Base-by-base conservation (phyloP, 1,284 basidiomycete species). In the Gyrodon tennesseensis region DNA sequence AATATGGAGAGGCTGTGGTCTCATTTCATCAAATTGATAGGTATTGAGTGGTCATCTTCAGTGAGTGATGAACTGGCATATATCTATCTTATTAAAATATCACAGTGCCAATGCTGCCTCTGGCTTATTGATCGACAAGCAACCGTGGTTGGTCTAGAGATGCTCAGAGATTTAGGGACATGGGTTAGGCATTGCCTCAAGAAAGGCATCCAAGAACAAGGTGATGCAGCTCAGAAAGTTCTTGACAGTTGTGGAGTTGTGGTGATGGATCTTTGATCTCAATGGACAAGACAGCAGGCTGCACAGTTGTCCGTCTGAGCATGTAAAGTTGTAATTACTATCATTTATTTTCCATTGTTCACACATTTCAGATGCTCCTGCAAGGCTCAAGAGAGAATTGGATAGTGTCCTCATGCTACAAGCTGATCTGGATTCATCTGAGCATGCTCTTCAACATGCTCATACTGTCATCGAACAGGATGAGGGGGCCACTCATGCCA, bases 371-470 rank as follows among this genome's bases (percentile, higher is more conserved):
- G 79, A 79, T 71, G 74, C 77, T 4, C 78, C 77, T 3, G 67
- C 65, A 1, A 68, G 72, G 0, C 63, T 80, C 1, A 77, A 76
- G 31, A 76, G 74, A 44, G 77, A 80, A 53, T 67, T 81, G 0
- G 77, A 78, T 49, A 71, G 71, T 2, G 72, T 80, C 0, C 64
- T 81, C 0, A 58, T 34, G 0, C 68, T 81, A 0, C 79, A 81
- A 60, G 69, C 69, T 0, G 73, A 81, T 12, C 63, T 81, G 1
- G 76, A 80, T 11, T 31, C 56, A 1, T 64, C 77, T 0, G 70
- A 79, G 3, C 62, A 61, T 3, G 61, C 70, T 0, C 66, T 80
- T 15, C 54, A 64, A 16, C 37, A 54, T 1, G 64, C 65, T 4
- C 58, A 62, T 15, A 12, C 52, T 4, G 51, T 69, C 2, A 61